Evolutionary conservation across 2,329 filamentous ascomycete species (phyloP).

Genomic region (Colletotrichum agaves): DNA sequence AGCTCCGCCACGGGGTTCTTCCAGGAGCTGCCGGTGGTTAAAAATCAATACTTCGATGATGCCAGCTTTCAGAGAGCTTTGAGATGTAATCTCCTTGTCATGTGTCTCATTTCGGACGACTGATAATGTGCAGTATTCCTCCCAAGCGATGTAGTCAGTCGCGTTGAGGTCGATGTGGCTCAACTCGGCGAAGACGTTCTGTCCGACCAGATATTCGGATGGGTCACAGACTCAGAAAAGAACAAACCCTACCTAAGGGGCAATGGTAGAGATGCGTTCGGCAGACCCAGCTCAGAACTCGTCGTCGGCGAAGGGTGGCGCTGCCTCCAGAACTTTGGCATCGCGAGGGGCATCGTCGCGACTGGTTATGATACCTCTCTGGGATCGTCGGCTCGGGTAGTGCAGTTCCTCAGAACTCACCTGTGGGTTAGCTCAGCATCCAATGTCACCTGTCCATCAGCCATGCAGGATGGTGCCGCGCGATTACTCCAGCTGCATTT

Average conservation of each 20-base stretch:
- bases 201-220: constrained; percentile 63
- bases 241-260: constrained; percentile 70
- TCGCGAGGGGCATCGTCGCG: constrained; percentile 57
- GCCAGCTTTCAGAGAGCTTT: constrained; percentile 62
- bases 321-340: constrained; percentile 67
- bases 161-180: constrained; percentile 56
- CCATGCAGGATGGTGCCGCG: constrained; percentile 74
- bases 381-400: constrained; percentile 62
- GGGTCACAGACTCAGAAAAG: constrained; percentile 71
- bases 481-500: constrained; percentile 60
- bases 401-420: constrained; percentile 69
- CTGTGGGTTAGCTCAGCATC: constrained; percentile 70
- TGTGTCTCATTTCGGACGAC: neutral
- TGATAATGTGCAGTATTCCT: constrained; percentile 57
- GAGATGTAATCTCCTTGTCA: constrained; percentile 50
- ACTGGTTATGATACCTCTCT: constrained; percentile 65
- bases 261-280: constrained; percentile 70
- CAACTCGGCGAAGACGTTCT: constrained; percentile 64
- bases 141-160: constrained; percentile 50
- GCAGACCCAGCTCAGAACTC: constrained; percentile 66
- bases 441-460: constrained; percentile 72
- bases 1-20: constrained; percentile 65
- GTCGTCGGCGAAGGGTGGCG: constrained; percentile 76
- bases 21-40: constrained; percentile 61
- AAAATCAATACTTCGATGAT: constrained; percentile 69